A percentile compares a stretch with the other conserved stretches of the same genome.
These are phyloP conservation scores for Cryomyces minteri DNA, from an alignment of 495 filamentous ascomycete genomes.

Conservation along the genomic window DNA sequence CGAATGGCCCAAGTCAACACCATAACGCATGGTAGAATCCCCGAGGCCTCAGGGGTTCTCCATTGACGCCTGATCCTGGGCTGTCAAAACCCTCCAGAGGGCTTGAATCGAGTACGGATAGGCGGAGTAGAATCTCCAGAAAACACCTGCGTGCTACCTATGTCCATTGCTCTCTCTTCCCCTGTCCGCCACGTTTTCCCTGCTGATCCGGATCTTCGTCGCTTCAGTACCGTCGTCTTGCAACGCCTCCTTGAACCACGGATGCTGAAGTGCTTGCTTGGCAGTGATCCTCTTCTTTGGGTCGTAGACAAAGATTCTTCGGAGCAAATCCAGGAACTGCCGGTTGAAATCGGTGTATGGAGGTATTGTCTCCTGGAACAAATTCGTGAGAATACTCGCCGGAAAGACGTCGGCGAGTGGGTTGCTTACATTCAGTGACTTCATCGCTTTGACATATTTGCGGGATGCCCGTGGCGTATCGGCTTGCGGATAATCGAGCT, in stretches of 20 bases:
- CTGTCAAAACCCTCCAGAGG: too few relatives aligned
- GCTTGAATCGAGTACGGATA: too few relatives aligned
- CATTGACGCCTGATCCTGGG: too few relatives aligned
- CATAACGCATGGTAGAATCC: too few relatives aligned
- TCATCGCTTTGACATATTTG: constrained; percentile 94
- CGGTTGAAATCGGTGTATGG: constrained; percentile 57
- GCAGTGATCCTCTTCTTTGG: constrained; percentile 80
- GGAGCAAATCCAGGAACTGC: constrained; percentile 72
- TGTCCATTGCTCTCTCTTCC: neutral
- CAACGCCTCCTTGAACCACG: constrained; percentile 76
- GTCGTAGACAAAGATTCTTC: constrained; percentile 89
- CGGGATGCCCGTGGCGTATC: constrained; percentile 79
- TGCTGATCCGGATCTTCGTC: constrained; percentile 44
- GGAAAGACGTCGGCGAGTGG: neutral
- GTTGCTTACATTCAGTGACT: constrained; percentile 53
- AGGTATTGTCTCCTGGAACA: constrained; percentile 70
- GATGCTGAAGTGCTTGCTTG: constrained; percentile 75
- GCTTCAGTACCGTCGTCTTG: constrained; percentile 93
- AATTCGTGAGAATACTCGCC: neutral
- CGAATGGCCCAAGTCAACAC: too few relatives aligned
- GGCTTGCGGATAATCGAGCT: constrained; percentile 70
- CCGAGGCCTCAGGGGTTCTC: too few relatives aligned
- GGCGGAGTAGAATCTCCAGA: too few relatives aligned
- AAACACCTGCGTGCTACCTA: too few relatives aligned
- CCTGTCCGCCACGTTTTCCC: constrained; percentile 7